Evolutionary conservation across 2,329 filamentous ascomycete genomes (phyloP).

Genomic region (Fusarium sulawesiense): DNA sequence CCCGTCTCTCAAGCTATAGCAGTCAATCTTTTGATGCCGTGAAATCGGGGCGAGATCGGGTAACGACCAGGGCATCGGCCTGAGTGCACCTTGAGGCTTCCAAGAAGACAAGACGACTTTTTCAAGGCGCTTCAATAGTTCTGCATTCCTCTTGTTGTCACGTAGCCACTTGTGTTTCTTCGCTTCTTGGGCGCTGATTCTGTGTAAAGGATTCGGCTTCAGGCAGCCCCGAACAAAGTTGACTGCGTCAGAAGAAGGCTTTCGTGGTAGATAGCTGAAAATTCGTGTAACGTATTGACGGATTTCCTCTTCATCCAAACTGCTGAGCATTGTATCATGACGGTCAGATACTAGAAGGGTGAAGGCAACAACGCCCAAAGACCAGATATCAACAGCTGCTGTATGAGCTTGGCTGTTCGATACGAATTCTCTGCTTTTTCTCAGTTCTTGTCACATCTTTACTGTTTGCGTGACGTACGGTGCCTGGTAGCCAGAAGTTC

Average conservation of each 20-base stretch:
- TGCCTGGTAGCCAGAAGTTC: conserved; percentile 61
- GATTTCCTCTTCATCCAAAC: conserved; percentile 45
- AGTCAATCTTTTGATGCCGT: background rate
- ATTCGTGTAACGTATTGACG: conserved; percentile 27
- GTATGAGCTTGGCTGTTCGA: conserved; percentile 45
- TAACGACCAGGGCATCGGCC: conserved; percentile 51
- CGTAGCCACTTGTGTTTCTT: conserved; percentile 51
- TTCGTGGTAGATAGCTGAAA: conserved; percentile 23
- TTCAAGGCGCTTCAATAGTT: conserved; percentile 51
- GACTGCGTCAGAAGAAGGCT: conserved; percentile 44
- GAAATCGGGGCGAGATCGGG: conserved; percentile 39
- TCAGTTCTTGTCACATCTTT: conserved; percentile 6
- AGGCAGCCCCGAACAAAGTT: conserved; percentile 51
- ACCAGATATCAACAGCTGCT: conserved; percentile 63
- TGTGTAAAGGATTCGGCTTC: conserved; percentile 41
- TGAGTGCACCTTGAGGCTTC: conserved; percentile 44
- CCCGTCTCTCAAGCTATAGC: background rate
- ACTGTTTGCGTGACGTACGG: conserved; percentile 53
- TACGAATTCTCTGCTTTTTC: conserved; percentile 54
- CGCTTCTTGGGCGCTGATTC: conserved; percentile 48
- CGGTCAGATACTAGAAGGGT: conserved; percentile 49
- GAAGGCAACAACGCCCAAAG: conserved; percentile 60
- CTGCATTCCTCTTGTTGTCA: conserved; percentile 46
- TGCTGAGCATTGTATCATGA: conserved; percentile 44
- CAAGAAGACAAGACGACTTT: conserved; percentile 45